Evolutionary conservation across 108 stramenopile genomes (phyloP), one percentile per base, ranked within the genome.

Genomic region (Cyclotella choctawhatcheeana): DNA sequence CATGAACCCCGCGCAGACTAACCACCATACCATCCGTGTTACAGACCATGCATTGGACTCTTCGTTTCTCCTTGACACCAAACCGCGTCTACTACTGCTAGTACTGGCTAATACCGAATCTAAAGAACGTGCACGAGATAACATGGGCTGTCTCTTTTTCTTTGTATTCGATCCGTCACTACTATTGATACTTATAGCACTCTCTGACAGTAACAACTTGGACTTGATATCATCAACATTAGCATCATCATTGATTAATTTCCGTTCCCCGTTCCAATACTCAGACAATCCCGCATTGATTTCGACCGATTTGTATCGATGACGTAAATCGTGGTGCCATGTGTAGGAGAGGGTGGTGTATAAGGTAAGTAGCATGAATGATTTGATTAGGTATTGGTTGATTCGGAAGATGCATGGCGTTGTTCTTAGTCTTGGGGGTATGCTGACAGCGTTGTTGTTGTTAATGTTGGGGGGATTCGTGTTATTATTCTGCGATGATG

Each of bases 341-440:
- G 77, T 65, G 77, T 71, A 78, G 64, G 69, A 30, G 26, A 78
- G 64, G 27, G 67, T 61, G 7, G 50, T 12, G 58, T 78, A 78
- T 56, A 78, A 54, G 21, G 77, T 71, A 7, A 78, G 45, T 30
- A 71, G 13, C 69, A 70, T 71, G 64, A 70, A 27, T 8, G 44
- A 3, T 55, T 65, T 70, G 34, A 71, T 58, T 7, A 62, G 13
- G 66, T 52, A 43, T 21, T 20, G 66, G 33, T 76, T 60, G 26
- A 74, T 30, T 5, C 59, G 74, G 45, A 62, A 52, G 30, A 52
- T 33, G 33, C 7, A 51, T 21, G 35, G 59, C 0, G 35, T 26
- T 44, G 12, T 35, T 14, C 31, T 31, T 13, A 32, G 4, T 3
- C 14, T 10, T 17, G 2, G 30, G 18, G 37, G 10, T 12, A 30